Conservation (phyloP, 176 grass and related monocot species). For the Areca catechu region DNA sequence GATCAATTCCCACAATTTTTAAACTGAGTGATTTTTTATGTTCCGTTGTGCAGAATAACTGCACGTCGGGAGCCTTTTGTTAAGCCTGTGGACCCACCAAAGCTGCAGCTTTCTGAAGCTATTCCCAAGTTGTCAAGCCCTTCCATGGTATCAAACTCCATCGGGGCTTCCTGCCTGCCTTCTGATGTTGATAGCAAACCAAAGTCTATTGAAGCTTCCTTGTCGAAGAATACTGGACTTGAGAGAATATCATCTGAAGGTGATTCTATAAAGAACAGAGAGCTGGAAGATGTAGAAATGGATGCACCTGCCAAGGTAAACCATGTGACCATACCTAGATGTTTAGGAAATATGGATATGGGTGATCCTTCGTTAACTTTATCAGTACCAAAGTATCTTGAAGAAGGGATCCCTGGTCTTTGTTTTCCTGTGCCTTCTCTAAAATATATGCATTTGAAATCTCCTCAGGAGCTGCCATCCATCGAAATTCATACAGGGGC, state of each 20-base stretch:
- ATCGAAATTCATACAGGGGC: neutral
- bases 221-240: slow-evolving; percentile 22
- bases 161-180: slow-evolving; percentile 2
- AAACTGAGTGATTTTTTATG: too few relatives aligned
- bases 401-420: slow-evolving; percentile 27
- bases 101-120: neutral
- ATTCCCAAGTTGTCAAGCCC: neutral
- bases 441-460: slow-evolving; percentile 8
- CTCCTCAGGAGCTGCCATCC: neutral
- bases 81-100: slow-evolving; percentile 11
- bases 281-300: slow-evolving; percentile 13
- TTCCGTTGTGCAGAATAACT: slow-evolving; percentile 28
- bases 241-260: slow-evolving; percentile 6
- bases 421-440: slow-evolving; percentile 12
- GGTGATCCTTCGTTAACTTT: slow-evolving; percentile 17
- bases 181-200: slow-evolving; percentile 21
- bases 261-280: neutral
- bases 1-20: too few relatives aligned
- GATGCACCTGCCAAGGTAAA: slow-evolving; percentile 16
- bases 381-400: slow-evolving; percentile 13
- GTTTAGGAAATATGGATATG: slow-evolving; percentile 10
- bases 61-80: slow-evolving; percentile 28
- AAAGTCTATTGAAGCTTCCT: slow-evolving; percentile 19
- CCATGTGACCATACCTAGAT: neutral
- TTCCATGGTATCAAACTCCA: neutral